Base-by-base conservation (phyloP, 177 flowering plant species). In the Vitis hybrid region DNA sequence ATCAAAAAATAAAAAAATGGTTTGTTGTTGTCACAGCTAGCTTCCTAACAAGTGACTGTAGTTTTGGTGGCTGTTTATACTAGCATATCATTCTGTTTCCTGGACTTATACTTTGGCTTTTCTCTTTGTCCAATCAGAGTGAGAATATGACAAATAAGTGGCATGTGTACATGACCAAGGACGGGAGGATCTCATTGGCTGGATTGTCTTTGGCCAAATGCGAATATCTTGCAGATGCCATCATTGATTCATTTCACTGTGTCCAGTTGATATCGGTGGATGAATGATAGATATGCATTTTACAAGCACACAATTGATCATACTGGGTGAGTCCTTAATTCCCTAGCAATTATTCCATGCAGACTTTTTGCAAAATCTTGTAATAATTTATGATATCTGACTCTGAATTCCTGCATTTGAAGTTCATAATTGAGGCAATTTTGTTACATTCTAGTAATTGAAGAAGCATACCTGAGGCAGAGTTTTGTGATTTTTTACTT, bases 91-190 rank as follows among this genome's bases (percentile, higher is more conserved):
- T 56, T 21, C 15, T 17, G 3, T 45, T 72, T 21, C 17, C 64
- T 51, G 21, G 34, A 10, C 17, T 17, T 73, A 62, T 11, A 11
- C n/a, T 48, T 48, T 7, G 39, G 9, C 9, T 21, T 64, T 5
- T 32, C 60, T 60, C 55, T 62, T 66, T 73, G 19, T 60, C 32
- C 66, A 49, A 59, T 58, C 89, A 92, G 97, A 91, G 91, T 51
- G 99, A 93, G 17, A 91, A 88, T 75, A 95, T 95, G 99, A 87
- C 94, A 34, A 80, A 88, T 61, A 95, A 95, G 82, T 95, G 99
- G 99, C 99, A 90, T 66, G 87, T 95, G 18, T 93, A 93, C 88
- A 91, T 95, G 99, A 94, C 99, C 23, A 92, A 94, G 81, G 98
- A 94, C 59, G 97, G 97, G 61, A 85, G 98, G 64, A 92, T 94